A percentile compares a stretch with the other conserved stretches of the same genome.
These are phyloP conservation scores for Melanomma pulvis-pyrius DNA, from an alignment of 495 filamentous ascomycete species.

Conservation along the genomic window DNA sequence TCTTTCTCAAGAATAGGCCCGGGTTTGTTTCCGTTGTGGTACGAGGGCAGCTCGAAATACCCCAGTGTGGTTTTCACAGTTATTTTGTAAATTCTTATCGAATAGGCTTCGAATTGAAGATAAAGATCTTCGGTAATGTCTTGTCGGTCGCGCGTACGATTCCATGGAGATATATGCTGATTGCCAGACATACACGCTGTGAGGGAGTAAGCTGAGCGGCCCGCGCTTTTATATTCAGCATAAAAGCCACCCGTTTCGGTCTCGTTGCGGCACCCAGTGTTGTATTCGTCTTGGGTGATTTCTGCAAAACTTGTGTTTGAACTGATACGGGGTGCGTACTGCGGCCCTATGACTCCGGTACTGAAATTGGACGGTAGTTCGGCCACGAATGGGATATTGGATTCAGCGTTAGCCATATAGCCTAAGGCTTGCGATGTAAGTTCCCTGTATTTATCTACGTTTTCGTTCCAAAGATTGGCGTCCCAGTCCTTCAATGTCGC, in stretches of 20 bases:
- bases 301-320: neutral
- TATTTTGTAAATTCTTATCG: neutral
- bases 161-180: constrained; percentile 5
- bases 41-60: constrained; percentile 20
- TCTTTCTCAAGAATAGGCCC: constrained; percentile 13
- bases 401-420: neutral
- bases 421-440: neutral
- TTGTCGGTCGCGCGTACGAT: constrained; percentile 14
- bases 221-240: neutral
- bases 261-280: constrained; percentile 7
- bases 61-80: constrained; percentile 1
- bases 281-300: constrained; percentile 8
- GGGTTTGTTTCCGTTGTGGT: neutral
- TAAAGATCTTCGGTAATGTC: constrained; percentile 13
- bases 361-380: neutral
- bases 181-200: constrained; percentile 15
- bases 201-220: neutral
- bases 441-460: neutral
- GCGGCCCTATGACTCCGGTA: constrained; percentile 4
- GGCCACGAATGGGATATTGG: neutral
- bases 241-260: constrained; percentile 9
- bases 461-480: constrained; percentile 1
- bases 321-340: constrained; percentile 17
- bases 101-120: neutral
- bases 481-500: neutral